These are phyloP conservation scores for Pascua sp. DNA, from an alignment of 1,284 basidiomycete genomes.

Conservation along the genomic window DNA sequence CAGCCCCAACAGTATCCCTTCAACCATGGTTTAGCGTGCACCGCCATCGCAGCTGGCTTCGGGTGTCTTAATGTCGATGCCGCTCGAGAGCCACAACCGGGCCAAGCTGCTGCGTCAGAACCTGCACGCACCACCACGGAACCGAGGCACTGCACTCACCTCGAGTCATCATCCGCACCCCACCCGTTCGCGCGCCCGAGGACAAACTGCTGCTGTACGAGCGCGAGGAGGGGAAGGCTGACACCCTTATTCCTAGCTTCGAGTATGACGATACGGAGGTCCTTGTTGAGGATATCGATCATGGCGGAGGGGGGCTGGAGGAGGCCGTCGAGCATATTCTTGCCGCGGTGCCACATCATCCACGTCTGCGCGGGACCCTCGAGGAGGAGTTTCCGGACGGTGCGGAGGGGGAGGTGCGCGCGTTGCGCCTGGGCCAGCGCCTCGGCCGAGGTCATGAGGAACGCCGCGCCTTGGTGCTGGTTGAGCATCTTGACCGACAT, in stretches of 20 bases:
- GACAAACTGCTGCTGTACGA: constrained; percentile 16
- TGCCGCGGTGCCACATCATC: constrained; percentile 20
- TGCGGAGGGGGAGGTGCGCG: constrained; percentile 22
- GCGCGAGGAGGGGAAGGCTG: constrained; percentile 10
- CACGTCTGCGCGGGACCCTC: constrained; percentile 12
- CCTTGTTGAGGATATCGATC: constrained; percentile 18
- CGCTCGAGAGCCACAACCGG: no score
- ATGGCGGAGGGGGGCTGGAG: constrained; percentile 15
- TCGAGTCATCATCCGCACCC: constrained; percentile 24
- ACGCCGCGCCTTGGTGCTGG: constrained; percentile 18
- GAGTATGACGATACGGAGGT: constrained; percentile 19
- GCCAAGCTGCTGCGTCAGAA: not conserved
- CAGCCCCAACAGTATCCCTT: no score
- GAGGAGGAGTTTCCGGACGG: constrained; percentile 10
- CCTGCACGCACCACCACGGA: constrained; percentile 7
- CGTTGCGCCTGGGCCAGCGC: constrained; percentile 25
- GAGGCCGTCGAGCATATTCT: constrained; percentile 20
- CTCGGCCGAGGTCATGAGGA: constrained; percentile 29
- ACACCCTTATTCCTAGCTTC: constrained; percentile 10
- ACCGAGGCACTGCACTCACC: no score
- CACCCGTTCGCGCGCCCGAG: constrained; percentile 14
- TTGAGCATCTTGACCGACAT: constrained; percentile 20
- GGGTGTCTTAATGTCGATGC: no score
- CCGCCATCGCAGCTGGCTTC: no score
- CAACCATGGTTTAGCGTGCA: no score